A percentile compares a stretch with the other conserved stretches of the same genome.
phyloP scores from a whole-genome alignment of 106 monocot genomes.

The Agapanthus africanus region DNA sequence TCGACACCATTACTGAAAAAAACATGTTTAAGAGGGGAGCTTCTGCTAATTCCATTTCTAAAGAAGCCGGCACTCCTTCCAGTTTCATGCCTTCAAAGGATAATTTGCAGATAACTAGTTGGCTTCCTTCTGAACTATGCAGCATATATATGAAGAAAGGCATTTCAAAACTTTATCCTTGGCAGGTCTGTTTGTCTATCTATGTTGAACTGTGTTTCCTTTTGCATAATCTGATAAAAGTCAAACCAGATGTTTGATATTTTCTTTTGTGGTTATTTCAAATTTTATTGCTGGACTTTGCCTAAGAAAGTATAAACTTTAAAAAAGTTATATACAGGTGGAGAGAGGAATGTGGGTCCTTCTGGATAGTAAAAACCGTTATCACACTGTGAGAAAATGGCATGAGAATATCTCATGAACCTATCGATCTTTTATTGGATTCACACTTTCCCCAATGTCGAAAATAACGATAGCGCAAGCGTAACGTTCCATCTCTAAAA shows the following conservation, averaged over 20 bases:
- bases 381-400: background rate
- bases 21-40: constrained; percentile 1
- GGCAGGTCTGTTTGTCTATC: constrained; percentile 64
- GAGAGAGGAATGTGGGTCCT: background rate
- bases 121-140: constrained; percentile 89
- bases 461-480: no score
- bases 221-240: background rate
- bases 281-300: background rate
- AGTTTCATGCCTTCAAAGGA: constrained; percentile 47
- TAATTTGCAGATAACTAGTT: constrained; percentile 50
- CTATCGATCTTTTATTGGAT: background rate
- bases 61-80: constrained; percentile 49
- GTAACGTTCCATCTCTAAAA: no score
- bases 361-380: background rate
- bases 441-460: no score
- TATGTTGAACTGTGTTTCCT: background rate
- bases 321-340: background rate
- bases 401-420: background rate
- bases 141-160: constrained; percentile 71
- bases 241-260: background rate
- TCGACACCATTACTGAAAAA: background rate
- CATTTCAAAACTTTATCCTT: constrained; percentile 84
- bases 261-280: background rate
- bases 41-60: constrained; percentile 2
- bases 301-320: background rate